Evolutionary conservation across 805 yeast genomes (phyloP).

Genomic region (Saccharomyces mikatae): DNA sequence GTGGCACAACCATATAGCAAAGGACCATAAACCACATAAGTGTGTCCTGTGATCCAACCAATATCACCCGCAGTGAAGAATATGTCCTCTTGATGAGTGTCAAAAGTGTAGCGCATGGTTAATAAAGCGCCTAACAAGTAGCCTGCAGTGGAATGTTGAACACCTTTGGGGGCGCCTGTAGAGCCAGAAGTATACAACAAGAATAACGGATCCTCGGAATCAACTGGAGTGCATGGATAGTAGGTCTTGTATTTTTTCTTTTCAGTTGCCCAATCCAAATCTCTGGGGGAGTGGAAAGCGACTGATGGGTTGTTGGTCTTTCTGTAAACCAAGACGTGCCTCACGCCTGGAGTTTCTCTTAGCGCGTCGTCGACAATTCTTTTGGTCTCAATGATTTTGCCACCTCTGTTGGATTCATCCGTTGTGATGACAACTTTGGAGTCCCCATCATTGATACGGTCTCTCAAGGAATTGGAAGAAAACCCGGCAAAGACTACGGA

Average conservation of each 20-base stretch:
- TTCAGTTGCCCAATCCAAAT: constrained; percentile 73
- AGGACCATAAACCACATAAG: constrained; percentile 79
- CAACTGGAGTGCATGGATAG: constrained; percentile 65
- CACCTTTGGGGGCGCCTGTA: constrained; percentile 85
- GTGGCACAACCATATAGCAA: constrained; percentile 69
- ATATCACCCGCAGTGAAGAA: constrained; percentile 85
- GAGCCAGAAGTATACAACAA: constrained; percentile 80
- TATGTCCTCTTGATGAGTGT: constrained; percentile 63
- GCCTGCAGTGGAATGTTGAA: constrained; percentile 75
- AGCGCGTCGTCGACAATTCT: constrained; percentile 78
- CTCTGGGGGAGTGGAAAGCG: constrained; percentile 49
- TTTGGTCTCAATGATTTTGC: constrained; percentile 71
- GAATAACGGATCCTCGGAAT: constrained; percentile 75
- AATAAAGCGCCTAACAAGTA: constrained; percentile 64
- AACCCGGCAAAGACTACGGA: constrained; percentile 84
- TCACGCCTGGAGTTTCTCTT: constrained; percentile 54
- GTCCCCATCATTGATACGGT: constrained; percentile 63
- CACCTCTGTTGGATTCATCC: constrained; percentile 80
- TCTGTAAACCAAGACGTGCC: constrained; percentile 61
- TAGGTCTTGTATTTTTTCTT: constrained; percentile 56
- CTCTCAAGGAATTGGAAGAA: constrained; percentile 61
- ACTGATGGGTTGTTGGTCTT: constrained; percentile 52
- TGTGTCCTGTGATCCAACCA: constrained; percentile 89
- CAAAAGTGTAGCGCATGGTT: constrained; percentile 70
- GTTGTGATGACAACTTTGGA: constrained; percentile 69